These are phyloP conservation scores for Fusarium goolgardi DNA, from an alignment of 2,329 filamentous ascomycete species.

Conservation along the genomic window DNA sequence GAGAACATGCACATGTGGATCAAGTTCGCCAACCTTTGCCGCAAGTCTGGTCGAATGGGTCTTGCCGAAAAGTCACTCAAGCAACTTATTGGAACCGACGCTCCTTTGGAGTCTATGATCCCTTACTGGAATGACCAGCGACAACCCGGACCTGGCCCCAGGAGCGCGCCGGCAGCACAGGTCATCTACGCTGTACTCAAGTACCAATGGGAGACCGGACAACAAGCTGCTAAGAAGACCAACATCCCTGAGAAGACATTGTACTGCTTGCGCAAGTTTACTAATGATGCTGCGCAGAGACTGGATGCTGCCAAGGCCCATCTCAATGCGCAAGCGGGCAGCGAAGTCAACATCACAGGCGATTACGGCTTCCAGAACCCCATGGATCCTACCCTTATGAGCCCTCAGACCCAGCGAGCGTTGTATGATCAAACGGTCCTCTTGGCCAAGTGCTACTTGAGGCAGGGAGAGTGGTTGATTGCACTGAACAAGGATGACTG, in stretches of 20 bases:
- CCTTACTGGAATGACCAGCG: slow-evolving; percentile 65
- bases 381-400: slow-evolving; percentile 59
- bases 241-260: slow-evolving; percentile 66
- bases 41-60: slow-evolving; percentile 94
- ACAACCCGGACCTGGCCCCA: slow-evolving; percentile 46
- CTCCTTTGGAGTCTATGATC: slow-evolving; percentile 69
- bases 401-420: slow-evolving; percentile 63
- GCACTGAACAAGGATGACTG: slow-evolving; percentile 87
- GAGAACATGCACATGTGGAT: slow-evolving; percentile 99
- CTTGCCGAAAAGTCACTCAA: slow-evolving; percentile 95
- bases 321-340: slow-evolving; percentile 59
- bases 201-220: slow-evolving; percentile 91
- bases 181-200: slow-evolving; percentile 98
- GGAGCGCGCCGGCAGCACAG: slow-evolving; percentile 73
- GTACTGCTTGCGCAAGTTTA: slow-evolving; percentile 70
- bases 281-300: slow-evolving; percentile 66
- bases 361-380: slow-evolving; percentile 65
- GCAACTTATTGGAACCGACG: slow-evolving; percentile 82
- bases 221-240: slow-evolving; percentile 61
- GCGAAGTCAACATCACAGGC: slow-evolving; percentile 57
- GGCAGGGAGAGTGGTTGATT: slow-evolving; percentile 96
- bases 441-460: slow-evolving; percentile 93
- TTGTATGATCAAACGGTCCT: slow-evolving; percentile 74
- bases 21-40: slow-evolving; percentile 97
- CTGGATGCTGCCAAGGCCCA: slow-evolving; percentile 66